phyloP scores from a whole-genome alignment of 2,329 filamentous ascomycete species.

The Arthrobotrys entomopaga region DNA sequence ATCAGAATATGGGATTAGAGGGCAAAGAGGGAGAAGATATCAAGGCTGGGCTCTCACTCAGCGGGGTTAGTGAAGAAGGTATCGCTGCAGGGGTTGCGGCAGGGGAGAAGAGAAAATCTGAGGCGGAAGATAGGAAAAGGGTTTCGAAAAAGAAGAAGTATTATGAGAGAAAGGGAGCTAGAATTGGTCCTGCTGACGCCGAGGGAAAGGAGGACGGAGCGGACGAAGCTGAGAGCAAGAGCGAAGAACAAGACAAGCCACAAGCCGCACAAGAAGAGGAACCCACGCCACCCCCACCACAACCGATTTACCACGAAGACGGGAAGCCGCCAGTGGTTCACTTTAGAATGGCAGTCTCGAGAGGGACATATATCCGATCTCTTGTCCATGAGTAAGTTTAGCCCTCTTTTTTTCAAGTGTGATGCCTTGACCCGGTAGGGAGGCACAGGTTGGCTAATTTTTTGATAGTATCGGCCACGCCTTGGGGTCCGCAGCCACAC shows the following conservation, averaged over 20 bases:
- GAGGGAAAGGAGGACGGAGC: constrained; percentile 8
- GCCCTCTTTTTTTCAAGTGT: not conserved
- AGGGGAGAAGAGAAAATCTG: constrained; percentile 27
- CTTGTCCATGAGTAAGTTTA: constrained; percentile 78
- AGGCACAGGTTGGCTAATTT: constrained; percentile 6
- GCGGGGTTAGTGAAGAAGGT: constrained; percentile 21
- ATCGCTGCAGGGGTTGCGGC: constrained; percentile 12
- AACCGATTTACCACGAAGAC: constrained; percentile 64
- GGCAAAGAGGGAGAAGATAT: constrained; percentile 14
- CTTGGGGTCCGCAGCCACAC: constrained; percentile 81
- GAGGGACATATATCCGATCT: constrained; percentile 95
- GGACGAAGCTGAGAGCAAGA: constrained; percentile 12
- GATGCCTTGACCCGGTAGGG: no score
- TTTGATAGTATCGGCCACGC: constrained; percentile 73
- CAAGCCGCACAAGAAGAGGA: constrained; percentile 22
- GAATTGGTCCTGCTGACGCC: not conserved
- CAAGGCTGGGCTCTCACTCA: constrained; percentile 8
- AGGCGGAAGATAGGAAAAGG: constrained; percentile 2
- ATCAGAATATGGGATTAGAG: constrained; percentile 35
- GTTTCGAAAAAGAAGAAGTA: constrained; percentile 13
- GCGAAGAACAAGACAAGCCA: not conserved
- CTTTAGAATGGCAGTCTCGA: constrained; percentile 90
- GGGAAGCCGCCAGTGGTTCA: constrained; percentile 75
- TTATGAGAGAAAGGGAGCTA: not conserved
- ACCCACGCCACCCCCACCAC: constrained; percentile 40